Evolutionary conservation across 164 flowering plant species (phyloP).

Genomic region (Tetrastigma voinierianum): DNA sequence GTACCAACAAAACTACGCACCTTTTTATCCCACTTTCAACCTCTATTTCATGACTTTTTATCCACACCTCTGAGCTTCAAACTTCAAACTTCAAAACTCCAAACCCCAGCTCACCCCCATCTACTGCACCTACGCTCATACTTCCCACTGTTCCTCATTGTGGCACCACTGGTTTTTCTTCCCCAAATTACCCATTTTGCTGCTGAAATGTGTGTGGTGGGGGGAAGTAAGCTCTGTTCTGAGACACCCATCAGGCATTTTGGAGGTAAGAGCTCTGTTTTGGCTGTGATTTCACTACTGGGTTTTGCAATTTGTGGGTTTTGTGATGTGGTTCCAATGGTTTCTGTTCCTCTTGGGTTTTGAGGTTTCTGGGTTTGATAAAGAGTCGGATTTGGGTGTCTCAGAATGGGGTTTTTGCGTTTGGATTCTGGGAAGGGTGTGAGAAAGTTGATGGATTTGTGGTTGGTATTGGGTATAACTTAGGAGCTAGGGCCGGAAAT

Average conservation of each 20-base stretch:
- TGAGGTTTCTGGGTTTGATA: constrained; percentile 40
- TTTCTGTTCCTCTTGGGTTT: constrained; percentile 44
- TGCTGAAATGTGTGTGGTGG: constrained; percentile 23
- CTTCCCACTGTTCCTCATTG: background rate
- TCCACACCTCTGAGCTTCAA: constrained; percentile 8
- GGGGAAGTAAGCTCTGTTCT: constrained; percentile 14
- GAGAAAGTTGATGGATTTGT: constrained; percentile 30
- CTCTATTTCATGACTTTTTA: constrained; percentile 8
- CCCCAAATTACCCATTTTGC: constrained; percentile 6
- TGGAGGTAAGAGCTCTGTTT: constrained; percentile 23
- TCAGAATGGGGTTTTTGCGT: constrained; percentile 53
- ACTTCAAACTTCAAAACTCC: background rate
- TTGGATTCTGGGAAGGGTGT: constrained; percentile 41
- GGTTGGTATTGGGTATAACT: constrained; percentile 47
- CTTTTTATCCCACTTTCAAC: background rate
- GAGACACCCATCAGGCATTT: constrained; percentile 23
- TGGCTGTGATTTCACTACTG: constrained; percentile 19
- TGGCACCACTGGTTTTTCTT: background rate
- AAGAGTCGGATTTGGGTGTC: constrained; percentile 42
- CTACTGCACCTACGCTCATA: background rate
- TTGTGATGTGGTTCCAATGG: constrained; percentile 28
- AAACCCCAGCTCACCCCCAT: constrained; percentile 5
- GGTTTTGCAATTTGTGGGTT: constrained; percentile 26
- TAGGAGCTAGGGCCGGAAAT: constrained; percentile 32
- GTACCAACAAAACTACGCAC: background rate